Conservation (phyloP, 2,329 filamentous ascomycete species). For the Helicocarpus griseus region DNA sequence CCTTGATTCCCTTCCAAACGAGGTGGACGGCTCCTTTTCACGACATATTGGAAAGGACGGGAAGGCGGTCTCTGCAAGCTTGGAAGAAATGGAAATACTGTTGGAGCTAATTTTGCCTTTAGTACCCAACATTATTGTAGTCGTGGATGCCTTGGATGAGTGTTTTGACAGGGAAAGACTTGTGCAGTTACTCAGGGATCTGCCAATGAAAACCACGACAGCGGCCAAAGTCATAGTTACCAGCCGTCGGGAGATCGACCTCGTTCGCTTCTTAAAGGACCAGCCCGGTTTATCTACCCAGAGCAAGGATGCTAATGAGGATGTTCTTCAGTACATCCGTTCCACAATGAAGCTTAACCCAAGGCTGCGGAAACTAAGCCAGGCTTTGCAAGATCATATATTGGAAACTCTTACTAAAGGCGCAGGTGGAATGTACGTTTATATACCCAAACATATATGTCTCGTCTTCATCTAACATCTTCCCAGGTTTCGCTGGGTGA, state of each 20-base stretch:
- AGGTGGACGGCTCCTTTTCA: neutral
- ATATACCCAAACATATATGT: neutral
- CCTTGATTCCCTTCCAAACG: neutral
- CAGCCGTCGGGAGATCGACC: slow-evolving; percentile 3
- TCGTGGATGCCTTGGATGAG: slow-evolving; percentile 2
- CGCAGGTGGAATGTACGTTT: slow-evolving; percentile 4
- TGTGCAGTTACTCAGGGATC: neutral
- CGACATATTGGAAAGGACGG: slow-evolving; percentile 4
- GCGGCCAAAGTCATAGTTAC: neutral
- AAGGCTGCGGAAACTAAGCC: neutral
- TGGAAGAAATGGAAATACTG: neutral
- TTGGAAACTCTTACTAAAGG: slow-evolving; percentile 2
- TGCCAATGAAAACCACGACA: neutral
- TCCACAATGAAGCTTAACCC: neutral
- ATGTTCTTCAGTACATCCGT: slow-evolving; percentile 2
- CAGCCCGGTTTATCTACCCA: slow-evolving; percentile 1
- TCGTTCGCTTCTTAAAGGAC: slow-evolving; percentile 1
- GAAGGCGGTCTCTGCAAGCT: neutral
- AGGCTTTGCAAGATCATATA: neutral
- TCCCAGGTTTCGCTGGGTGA: slow-evolving; percentile 6
- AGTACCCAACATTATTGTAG: neutral
- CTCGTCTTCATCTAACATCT: neutral
- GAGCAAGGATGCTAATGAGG: neutral
- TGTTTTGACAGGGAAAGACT: neutral
- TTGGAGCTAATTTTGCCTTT: neutral